phyloP scores from a whole-genome alignment of 768 basidiomycete species.

The Scleroderma bovista region DNA sequence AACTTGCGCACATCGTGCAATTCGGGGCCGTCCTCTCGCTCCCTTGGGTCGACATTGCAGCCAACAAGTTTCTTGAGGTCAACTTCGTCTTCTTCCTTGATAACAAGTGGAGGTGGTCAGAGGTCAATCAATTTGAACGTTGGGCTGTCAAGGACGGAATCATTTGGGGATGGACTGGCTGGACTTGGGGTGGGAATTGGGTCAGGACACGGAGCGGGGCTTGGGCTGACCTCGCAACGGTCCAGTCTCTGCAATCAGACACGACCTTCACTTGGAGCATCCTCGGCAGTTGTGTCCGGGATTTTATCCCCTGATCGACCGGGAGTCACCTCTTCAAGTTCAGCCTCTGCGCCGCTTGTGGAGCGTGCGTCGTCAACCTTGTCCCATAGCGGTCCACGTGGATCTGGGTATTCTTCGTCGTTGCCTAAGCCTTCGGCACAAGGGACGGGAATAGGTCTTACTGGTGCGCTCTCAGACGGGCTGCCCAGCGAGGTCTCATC shows the following conservation, averaged over 20 bases:
- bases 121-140: conserved; percentile 14
- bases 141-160: conserved; percentile 16
- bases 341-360: conserved; percentile 6
- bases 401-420: not conserved
- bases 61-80: conserved; percentile 16
- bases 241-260: conserved; percentile 16
- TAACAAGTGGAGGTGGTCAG: conserved; percentile 7
- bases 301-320: conserved; percentile 13
- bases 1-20: conserved; percentile 18
- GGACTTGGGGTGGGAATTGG: not conserved
- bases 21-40: conserved; percentile 6
- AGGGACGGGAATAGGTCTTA: not conserved
- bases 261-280: conserved; percentile 13
- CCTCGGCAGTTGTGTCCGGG: conserved; percentile 9
- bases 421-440: not conserved
- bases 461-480: not conserved
- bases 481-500: conserved; percentile 5
- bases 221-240: conserved; percentile 17
- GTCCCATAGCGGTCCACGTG: not conserved
- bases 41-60: conserved; percentile 11
- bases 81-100: conserved; percentile 3
- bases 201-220: not conserved
- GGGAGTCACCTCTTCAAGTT: conserved; percentile 8
- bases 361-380: not conserved
- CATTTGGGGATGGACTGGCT: conserved; percentile 9